Evolutionary conservation across 2,329 filamentous ascomycete genomes (phyloP), one percentile per base, ranked within the genome.

Genomic region (Cryphonectria naterciae): DNA sequence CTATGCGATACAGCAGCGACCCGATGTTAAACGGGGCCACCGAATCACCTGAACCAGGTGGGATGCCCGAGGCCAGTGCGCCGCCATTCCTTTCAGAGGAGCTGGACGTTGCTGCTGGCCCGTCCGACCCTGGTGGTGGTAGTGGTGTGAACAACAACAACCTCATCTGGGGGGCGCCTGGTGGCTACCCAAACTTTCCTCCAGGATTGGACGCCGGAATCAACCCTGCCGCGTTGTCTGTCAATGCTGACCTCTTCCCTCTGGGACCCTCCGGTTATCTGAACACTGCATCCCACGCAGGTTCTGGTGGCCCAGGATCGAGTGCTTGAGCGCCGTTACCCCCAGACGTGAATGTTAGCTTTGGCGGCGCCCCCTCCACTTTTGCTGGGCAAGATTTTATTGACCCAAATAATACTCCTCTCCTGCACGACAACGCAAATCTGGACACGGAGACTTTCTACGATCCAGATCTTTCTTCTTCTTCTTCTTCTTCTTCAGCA

Each of bases 1-100:
- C 54, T 28, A 13, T 11, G 25, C 28, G 39, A 15, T 1, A 17
- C 8, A 35, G 28, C 25, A 35, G 8, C 15, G 63, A 65, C 22
- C 63, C 43, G 28, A 52, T 52, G 63, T 6, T 52, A 32, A 10
- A 37, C 43, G 63, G 63, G 63, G 37, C 41, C 63, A 65, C 43
- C 15, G 41, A 35, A 11, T 37, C 46, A 49, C 46, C 35, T 39
- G 35, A 13, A n/a, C 17, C 41, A n/a, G 63, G 46, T 49, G 46
- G 8, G 13, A 28, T 32, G 5, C 39, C 15, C 13, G 35, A 19
- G 41, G 28, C 63, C 63, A 52, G 28, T 65, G 41, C 25, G 8
- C 43, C 25, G 6, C 4, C n/a, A 17, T 49, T 49, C 17, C 2
- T n/a, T 17, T 1, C 25, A 6, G 43, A 28, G 3, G 28, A 52